Evolutionary conservation across 306 rosid species (phyloP).

Genomic region (Medicago truncatula): DNA sequence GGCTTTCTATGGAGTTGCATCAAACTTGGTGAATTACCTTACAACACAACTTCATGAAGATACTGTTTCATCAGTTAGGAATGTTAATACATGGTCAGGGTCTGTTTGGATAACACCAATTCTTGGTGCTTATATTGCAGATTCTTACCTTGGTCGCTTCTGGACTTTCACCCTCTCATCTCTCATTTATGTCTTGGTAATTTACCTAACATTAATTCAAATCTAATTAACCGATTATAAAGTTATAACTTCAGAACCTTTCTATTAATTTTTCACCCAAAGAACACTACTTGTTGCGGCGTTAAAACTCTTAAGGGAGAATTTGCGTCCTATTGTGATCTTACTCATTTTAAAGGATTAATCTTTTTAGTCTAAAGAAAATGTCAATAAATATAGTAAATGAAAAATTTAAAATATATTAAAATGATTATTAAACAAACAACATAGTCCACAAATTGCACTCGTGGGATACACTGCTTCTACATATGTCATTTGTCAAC

Average conservation of each 20-base stretch:
- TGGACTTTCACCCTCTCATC: conserved; percentile 97
- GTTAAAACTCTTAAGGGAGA: neutral
- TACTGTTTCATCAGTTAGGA: conserved; percentile 89
- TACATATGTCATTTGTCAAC: conserved; percentile 9
- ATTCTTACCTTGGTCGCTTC: conserved; percentile 90
- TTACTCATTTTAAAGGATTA: neutral
- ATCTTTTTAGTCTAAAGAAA: neutral
- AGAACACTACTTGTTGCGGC: neutral
- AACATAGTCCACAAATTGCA: conserved; percentile 21
- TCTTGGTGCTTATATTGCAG: conserved; percentile 92
- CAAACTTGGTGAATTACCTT: conserved; percentile 85
- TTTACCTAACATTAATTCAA: conserved; percentile 15
- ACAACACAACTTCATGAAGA: conserved; percentile 93
- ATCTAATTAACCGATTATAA: neutral
- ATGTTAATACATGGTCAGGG: conserved; percentile 97
- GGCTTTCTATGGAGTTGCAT: conserved; percentile 96
- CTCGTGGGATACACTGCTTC: conserved; percentile 28
- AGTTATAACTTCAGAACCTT: neutral
- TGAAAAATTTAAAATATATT: too few species aligned
- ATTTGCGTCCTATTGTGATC: too few species aligned
- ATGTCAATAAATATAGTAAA: too few species aligned
- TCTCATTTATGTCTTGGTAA: conserved; percentile 86
- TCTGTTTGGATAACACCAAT: conserved; percentile 95
- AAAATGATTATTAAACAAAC: neutral
- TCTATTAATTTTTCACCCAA: neutral